Base-by-base conservation (phyloP, 805 yeast genomes). In the Suhomyces xylopsoci region DNA sequence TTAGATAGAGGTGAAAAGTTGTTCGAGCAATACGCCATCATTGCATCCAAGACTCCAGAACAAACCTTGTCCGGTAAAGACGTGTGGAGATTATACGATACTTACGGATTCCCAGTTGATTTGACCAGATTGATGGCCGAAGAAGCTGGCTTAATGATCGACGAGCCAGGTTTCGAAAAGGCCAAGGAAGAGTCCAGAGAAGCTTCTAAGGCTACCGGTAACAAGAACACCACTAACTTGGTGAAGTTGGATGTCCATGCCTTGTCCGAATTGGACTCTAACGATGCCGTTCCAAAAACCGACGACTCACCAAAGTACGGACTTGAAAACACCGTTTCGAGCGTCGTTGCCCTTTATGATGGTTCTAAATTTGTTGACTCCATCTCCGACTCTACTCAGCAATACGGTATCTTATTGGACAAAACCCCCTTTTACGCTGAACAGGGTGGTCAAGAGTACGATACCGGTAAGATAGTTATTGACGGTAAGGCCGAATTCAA, bases 91-190 rank as follows among this genome's bases (percentile, higher is more conserved):
- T 79, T 94, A 62, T 94, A 94, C 65, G 99, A 94, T 65, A 94
- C 99, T 10, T 94, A 93, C 67, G 99, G 99, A 54, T 94, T 94
- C 88, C 99, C 99, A 38, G 97, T 91, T 52, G 99, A 94, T 74
- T 82, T 94, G 67, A 94, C 99, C 28, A 85, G 97, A 69, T 81
- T 94, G 68, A 94, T 94, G 99, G 99, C 99, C 45, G 98, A 93
- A 73, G 99, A 94, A 74, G 90, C 94, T 54, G 96, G 96, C 17
- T 81, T 94, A 62, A 86, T 84, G 63, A 93, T 94, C 58, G 97
- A 94, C 69, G 96, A 91, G 68, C 85, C 78, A 48, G 98, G 90
- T 34, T 94, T 94, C 66, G 97, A 92, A 72, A 82, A 82, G 61
- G 98, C 99, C 47, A 89, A 85, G 68, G 81, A 83, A 58, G 96